These are phyloP conservation scores for Diplodia mutila DNA, from an alignment of 2,329 filamentous ascomycete species.

Conservation along the genomic window DNA sequence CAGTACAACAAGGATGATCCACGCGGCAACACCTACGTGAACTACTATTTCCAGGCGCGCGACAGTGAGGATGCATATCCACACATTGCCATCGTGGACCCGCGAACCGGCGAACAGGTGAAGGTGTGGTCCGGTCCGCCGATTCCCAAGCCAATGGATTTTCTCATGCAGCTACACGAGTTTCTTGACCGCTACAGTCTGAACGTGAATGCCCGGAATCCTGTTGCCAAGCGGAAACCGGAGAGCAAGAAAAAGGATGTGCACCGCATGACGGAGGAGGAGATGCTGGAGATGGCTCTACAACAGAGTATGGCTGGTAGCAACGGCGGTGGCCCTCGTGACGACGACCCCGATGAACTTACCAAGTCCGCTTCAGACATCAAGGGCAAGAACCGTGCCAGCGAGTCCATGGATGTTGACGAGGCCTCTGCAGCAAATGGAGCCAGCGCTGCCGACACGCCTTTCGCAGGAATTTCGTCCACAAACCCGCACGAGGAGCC, in stretches of 20 bases:
- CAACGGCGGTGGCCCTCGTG: constrained; percentile 55
- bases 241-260: constrained; percentile 75
- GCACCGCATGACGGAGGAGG: constrained; percentile 90
- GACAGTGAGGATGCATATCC: constrained; percentile 90
- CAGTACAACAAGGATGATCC: constrained; percentile 89
- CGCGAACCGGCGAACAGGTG: constrained; percentile 93
- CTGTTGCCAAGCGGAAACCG: constrained; percentile 77
- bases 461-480: constrained; percentile 73
- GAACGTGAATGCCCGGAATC: constrained; percentile 86
- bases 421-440: constrained; percentile 33
- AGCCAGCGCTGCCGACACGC: constrained; percentile 43
- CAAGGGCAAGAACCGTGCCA: constrained; percentile 59
- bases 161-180: constrained; percentile 88
- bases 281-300: constrained; percentile 93
- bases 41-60: constrained; percentile 82
- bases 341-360: constrained; percentile 83
- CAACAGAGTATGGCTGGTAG: constrained; percentile 78
- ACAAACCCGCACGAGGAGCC: constrained; percentile 79
- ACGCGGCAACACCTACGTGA: constrained; percentile 77
- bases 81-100: constrained; percentile 94
- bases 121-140: constrained; percentile 92
- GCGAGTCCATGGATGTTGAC: constrained; percentile 36
- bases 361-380: constrained; percentile 64
- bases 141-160: constrained; percentile 75
- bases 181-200: constrained; percentile 98